Evolutionary conservation across 768 basidiomycete genomes (phyloP), one percentile per base, ranked within the genome.

Genomic region (Calvatia gigantea): DNA sequence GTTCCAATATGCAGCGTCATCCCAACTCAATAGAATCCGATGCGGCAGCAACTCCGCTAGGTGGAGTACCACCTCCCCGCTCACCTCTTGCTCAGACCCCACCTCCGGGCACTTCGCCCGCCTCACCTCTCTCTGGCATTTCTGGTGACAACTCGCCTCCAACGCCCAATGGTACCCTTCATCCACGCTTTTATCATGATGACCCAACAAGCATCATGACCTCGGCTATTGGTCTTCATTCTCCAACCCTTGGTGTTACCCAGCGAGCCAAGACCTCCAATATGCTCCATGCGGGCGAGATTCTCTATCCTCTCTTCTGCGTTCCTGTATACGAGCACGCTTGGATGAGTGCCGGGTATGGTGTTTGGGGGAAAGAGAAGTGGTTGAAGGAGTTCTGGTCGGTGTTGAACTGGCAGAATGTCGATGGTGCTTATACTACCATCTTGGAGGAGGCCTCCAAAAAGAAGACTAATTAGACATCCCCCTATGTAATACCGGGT

Each of bases 321-420:
- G 65, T 94, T 48, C 84, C 85, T 39, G 81, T 91, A 4, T 82
- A 93, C 61, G 91, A 94, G 68, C 93, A 92, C 61, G 86, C 87
- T 25, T 96, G 92, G 91, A 76, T 96, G 64, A 76, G 77, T 46
- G 86, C 88, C 19, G 90, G 89, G 35, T 93, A 87, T 60, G 93
- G 93, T 4, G 81, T 96, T 4, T 94, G 91, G 90, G 93, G 94
- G 23, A 90, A 91, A 70, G 91, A 95, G 67, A 80, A 80, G 62
- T 96, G 92, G 79, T 66, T 95, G 65, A 82, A 78, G 62, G 79
- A 85, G 65, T 93, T 94, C 71, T 96, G 92, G 91, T 76, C 74
- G 8, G 88, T 87, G 19, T 69, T 95, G 51, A 78, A 96, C 67
- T 96, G 93, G 93, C 62, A 70, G 35, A 82, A 80, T 64, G 82